Evolutionary conservation across 2,329 filamentous ascomycete species (phyloP), one percentile per base, ranked within the genome.

Genomic region (Paecilomyces dactylethromorphus): DNA sequence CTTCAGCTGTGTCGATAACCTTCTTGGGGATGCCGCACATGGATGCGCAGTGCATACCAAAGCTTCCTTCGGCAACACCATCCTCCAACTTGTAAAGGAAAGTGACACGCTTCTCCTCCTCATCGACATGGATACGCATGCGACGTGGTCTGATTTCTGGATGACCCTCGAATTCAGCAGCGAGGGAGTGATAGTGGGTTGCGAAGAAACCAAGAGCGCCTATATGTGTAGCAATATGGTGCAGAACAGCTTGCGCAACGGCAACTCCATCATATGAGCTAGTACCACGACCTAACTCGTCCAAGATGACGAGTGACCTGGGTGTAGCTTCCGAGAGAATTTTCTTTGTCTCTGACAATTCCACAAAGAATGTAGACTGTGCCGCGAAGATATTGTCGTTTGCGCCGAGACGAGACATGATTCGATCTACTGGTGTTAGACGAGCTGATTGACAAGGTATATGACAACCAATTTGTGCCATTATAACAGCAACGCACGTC

Each of bases 321-420:
- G 93, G 89, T 0, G 93, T 97, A 0, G 94, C 94, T 77, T 97
- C 94, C 0, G 91, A 87, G 0, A 99, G 82, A 55, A 99, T 99
- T 81, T 97, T 97, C 79, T 97, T 96, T 0, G 94, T 99, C 74
- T 99, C 94, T 0, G 92, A 92, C 1, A 99, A 80, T 75, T 99
- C 94, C 29, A 99, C 93, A 70, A 99, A 97, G 81, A 99, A 99
- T 2, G 94, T 99, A 13, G 91, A 96, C 74, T 99, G 94, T 0
- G 93, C 91, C 1, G 93, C 94, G 71, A 99, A 97, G 67, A 99
- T 99, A 75, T 97, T 97, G 84, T 99, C 94, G 69, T 97, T 96
- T 54, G 94, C 94, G 10, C 94, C 94, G 0, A 99, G 85, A 53
- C 94, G 91, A 10, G 93, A 97, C 94, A 99, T 99, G 79, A 99